Evolutionary conservation across 176 grass and related monocot species (phyloP).

Genomic region (Oropetium thomaeum): DNA sequence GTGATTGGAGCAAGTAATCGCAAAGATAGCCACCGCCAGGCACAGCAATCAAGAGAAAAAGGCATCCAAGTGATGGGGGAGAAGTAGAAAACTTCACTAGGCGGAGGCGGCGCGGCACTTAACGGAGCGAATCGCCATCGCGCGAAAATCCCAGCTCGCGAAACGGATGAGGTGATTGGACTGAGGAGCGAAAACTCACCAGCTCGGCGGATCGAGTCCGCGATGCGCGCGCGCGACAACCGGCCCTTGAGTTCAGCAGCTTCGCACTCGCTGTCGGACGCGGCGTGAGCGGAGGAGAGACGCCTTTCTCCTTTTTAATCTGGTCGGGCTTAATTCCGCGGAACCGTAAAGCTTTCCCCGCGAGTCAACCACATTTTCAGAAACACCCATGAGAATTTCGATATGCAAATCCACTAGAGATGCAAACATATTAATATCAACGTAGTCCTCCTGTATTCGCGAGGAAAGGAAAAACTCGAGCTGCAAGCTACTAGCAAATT

Average conservation of each 20-base stretch:
- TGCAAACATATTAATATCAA: background rate
- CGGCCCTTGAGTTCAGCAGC: slow-evolving; percentile 26
- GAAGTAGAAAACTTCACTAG: background rate
- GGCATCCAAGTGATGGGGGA: background rate
- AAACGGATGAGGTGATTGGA: background rate
- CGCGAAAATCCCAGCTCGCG: background rate
- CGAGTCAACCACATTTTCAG: background rate
- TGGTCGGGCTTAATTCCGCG: slow-evolving; percentile 15
- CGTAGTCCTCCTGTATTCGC: too few species aligned
- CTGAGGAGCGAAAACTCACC: slow-evolving; percentile 23
- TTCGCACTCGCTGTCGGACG: slow-evolving; percentile 34
- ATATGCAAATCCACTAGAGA: background rate
- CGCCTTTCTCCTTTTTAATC: background rate
- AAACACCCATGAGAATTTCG: background rate
- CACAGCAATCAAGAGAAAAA: background rate
- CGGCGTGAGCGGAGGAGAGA: slow-evolving; percentile 6
- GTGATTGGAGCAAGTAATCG: background rate
- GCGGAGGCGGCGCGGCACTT: background rate
- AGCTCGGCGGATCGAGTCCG: slow-evolving; percentile 30
- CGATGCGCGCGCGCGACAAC: slow-evolving; percentile 35
- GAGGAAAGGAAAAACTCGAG: too few species aligned
- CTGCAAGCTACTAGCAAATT: too few species aligned
- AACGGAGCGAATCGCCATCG: slow-evolving; percentile 12
- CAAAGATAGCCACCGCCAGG: background rate
- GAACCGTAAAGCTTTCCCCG: background rate